phyloP scores from a whole-genome alignment of 257 asterid genomes.

The Solanum paucissectum region DNA sequence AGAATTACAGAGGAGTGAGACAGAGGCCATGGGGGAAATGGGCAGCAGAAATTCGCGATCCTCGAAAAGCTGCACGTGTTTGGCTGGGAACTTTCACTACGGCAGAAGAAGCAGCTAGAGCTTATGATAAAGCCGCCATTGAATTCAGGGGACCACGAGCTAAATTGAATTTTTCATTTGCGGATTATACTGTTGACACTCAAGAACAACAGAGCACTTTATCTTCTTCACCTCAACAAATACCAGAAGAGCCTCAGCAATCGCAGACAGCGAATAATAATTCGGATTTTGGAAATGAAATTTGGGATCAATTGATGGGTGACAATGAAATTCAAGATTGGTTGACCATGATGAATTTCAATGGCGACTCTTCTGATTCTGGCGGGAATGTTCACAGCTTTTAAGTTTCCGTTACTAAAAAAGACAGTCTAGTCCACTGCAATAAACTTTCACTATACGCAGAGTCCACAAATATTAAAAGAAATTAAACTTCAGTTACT shows the following conservation, averaged over 20 bases:
- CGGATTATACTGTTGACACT: constrained; percentile 34
- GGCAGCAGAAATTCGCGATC: constrained; percentile 92
- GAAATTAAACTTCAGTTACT: background rate
- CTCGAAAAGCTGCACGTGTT: constrained; percentile 68
- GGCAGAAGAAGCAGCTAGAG: constrained; percentile 78
- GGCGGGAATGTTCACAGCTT: constrained; percentile 24
- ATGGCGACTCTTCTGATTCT: constrained; percentile 45
- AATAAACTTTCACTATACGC: rapidly evolving
- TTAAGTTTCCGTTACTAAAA: background rate
- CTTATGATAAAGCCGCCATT: constrained; percentile 75
- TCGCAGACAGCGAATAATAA: background rate
- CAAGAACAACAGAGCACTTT: constrained; percentile 7
- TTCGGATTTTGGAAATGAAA: background rate
- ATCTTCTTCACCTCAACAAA: background rate
- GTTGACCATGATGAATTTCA: constrained; percentile 57
- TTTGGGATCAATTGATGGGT: constrained; percentile 10
- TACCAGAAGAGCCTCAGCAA: background rate
- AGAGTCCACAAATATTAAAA: background rate
- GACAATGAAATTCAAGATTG: constrained; percentile 47
- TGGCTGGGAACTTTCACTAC: constrained; percentile 90
- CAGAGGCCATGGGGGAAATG: constrained; percentile 97
- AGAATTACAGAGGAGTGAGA: constrained; percentile 82
- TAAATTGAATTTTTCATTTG: constrained; percentile 62
- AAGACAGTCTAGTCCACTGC: background rate
- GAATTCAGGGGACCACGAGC: constrained; percentile 90